A percentile compares a stretch with the other conserved stretches of the same genome.
Evolutionary conservation across 2,329 filamentous ascomycete genomes (phyloP).

Genomic region (Cladosporium sp.): DNA sequence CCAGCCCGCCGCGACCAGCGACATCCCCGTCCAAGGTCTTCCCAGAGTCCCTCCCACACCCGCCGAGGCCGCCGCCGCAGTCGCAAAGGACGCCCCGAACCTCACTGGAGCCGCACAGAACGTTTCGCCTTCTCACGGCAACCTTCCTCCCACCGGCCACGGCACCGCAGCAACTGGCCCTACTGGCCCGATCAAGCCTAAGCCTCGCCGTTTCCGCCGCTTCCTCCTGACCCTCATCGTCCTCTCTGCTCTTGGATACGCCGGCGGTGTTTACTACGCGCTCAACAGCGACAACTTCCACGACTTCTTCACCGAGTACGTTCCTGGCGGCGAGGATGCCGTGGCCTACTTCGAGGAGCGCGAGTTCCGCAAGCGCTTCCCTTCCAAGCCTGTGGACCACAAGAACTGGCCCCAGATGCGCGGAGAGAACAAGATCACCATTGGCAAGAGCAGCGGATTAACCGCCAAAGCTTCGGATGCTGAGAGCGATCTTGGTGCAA

Average conservation of each 20-base stretch:
- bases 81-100: slow-evolving; percentile 22
- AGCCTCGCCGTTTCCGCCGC: slow-evolving; percentile 68
- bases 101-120: slow-evolving; percentile 20
- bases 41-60: slow-evolving; percentile 33
- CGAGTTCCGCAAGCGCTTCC: slow-evolving; percentile 87
- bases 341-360: slow-evolving; percentile 95
- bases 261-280: slow-evolving; percentile 87
- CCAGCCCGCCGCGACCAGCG: slow-evolving; percentile 23
- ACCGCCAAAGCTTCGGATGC: slow-evolving; percentile 72
- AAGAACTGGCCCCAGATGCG: slow-evolving; percentile 50
- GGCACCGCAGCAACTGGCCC: slow-evolving; percentile 46
- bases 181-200: slow-evolving; percentile 59
- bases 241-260: slow-evolving; percentile 76
- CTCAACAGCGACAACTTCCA: slow-evolving; percentile 96
- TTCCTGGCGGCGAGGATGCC: slow-evolving; percentile 91
- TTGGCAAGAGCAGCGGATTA: slow-evolving; percentile 82
- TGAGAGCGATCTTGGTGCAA: slow-evolving; percentile 44
- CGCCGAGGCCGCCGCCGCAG: slow-evolving; percentile 27
- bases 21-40: slow-evolving; percentile 24
- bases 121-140: slow-evolving; percentile 27
- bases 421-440: slow-evolving; percentile 71
- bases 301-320: slow-evolving; percentile 97
- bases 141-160: slow-evolving; percentile 34
- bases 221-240: slow-evolving; percentile 76
- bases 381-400: slow-evolving; percentile 48